Conservation (phyloP, 345 rosid genomes). For the Camelina laxa region DNA sequence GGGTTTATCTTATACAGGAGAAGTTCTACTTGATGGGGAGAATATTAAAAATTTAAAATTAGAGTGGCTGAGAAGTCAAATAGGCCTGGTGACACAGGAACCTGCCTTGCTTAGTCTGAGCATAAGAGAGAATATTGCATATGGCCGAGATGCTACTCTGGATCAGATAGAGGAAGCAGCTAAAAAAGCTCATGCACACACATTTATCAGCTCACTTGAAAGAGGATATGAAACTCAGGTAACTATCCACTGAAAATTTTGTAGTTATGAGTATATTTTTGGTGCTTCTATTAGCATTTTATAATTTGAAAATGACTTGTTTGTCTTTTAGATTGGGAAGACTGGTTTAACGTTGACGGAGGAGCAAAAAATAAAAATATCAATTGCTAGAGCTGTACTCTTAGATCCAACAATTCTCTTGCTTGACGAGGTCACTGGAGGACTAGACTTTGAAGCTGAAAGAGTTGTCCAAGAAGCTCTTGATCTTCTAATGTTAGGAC, state of each 20-base stretch:
- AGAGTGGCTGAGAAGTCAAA: slow-evolving; percentile 95
- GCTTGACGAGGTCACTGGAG: slow-evolving; percentile 98
- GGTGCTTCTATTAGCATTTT: slow-evolving; percentile 12
- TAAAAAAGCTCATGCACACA: slow-evolving; percentile 94
- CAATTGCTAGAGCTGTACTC: slow-evolving; percentile 98
- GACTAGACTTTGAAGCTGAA: slow-evolving; percentile 99
- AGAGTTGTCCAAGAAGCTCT: slow-evolving; percentile 89
- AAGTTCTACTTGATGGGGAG: slow-evolving; percentile 97
- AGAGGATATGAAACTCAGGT: slow-evolving; percentile 97
- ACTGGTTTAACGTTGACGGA: slow-evolving; percentile 86
- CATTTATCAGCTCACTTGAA: slow-evolving; percentile 90
- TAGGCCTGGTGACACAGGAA: slow-evolving; percentile 98
- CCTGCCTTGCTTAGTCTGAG: slow-evolving; percentile 95
- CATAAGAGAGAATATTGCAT: slow-evolving; percentile 88
- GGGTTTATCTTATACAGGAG: slow-evolving; percentile 68
- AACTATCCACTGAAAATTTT: slow-evolving; percentile 23
- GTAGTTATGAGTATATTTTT: slow-evolving; percentile 23
- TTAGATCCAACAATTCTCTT: slow-evolving; percentile 86
- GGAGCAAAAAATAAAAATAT: slow-evolving; percentile 92
- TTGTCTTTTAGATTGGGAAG: slow-evolving; percentile 76
- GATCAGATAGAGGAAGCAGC: slow-evolving; percentile 99
- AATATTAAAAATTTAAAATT: slow-evolving; percentile 86
- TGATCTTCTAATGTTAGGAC: slow-evolving; percentile 95
- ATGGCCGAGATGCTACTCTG: slow-evolving; percentile 78
- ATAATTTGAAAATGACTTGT: slow-evolving; percentile 24